Evolutionary conservation across 2,329 filamentous ascomycete genomes (phyloP).

Genomic region (Colletotrichum sp.): DNA sequence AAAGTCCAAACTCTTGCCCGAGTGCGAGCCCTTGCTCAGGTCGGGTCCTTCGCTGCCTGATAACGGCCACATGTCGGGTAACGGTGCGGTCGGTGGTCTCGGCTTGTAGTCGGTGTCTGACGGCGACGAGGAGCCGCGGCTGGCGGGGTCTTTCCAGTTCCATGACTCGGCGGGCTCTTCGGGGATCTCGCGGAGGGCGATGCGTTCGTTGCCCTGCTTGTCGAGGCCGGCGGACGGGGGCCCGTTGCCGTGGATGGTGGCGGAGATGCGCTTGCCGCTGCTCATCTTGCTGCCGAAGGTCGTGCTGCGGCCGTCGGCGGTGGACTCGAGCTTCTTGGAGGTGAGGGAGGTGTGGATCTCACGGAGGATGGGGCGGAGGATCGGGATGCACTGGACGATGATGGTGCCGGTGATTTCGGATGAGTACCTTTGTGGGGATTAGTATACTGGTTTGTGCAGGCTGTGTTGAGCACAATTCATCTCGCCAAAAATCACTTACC

Average conservation of each 20-base stretch:
- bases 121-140: background rate
- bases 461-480: background rate
- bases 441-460: background rate
- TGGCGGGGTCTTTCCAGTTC: background rate
- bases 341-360: constrained; percentile 22
- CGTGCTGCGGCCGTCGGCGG: constrained; percentile 9
- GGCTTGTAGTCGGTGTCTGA: constrained; percentile 3
- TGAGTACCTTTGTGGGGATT: constrained; percentile 38
- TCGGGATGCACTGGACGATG: constrained; percentile 59
- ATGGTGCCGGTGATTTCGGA: constrained; percentile 59
- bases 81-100: constrained; percentile 12
- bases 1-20: background rate
- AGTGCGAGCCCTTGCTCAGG: background rate
- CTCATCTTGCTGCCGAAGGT: constrained; percentile 17
- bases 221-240: background rate
- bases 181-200: constrained; percentile 22
- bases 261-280: constrained; percentile 12
- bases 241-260: background rate
- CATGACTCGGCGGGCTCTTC: constrained; percentile 7
- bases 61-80: constrained; percentile 13
- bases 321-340: constrained; percentile 19
- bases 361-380: constrained; percentile 50
- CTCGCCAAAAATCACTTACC: constrained; percentile 29
- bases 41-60: background rate
- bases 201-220: constrained; percentile 15